Evolutionary conservation across 2,329 filamentous ascomycete species (phyloP).

Genomic region (Ophiostoma sp.): DNA sequence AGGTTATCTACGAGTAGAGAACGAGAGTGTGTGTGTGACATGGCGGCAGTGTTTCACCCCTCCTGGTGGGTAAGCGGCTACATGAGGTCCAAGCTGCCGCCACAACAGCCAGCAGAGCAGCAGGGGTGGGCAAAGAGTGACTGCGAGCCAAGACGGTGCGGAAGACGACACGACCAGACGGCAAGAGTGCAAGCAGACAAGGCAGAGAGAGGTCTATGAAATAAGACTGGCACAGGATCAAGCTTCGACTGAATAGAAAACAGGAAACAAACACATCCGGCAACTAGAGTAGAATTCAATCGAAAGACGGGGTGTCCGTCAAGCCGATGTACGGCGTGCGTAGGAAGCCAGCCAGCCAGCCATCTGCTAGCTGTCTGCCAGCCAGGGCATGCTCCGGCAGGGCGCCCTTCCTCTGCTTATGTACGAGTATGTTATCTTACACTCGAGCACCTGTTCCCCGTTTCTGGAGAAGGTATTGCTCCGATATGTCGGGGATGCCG

Average conservation of each 20-base stretch:
- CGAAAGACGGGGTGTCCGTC: too few relatives aligned
- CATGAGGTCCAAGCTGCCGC: conserved; percentile 21
- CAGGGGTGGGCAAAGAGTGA: not conserved
- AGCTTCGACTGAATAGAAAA: not conserved
- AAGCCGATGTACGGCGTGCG: too few relatives aligned
- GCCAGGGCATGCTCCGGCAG: too few relatives aligned
- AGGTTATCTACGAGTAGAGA: not conserved
- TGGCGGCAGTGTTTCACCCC: conserved; percentile 22
- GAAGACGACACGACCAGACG: not conserved
- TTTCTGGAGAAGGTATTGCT: not conserved
- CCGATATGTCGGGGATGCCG: not conserved
- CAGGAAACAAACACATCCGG: not conserved
- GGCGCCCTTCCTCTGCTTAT: not conserved
- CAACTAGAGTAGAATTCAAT: too few relatives aligned
- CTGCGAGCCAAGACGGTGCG: not conserved
- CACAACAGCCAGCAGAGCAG: not conserved
- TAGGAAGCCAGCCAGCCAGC: too few relatives aligned
- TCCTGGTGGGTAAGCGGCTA: conserved; percentile 21
- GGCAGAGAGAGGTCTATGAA: not conserved
- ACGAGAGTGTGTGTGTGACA: conserved; percentile 12
- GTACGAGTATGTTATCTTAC: too few relatives aligned
- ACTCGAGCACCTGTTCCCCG: not conserved
- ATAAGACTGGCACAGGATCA: not conserved
- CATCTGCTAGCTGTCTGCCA: too few relatives aligned
- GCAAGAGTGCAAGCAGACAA: conserved; percentile 1